Evolutionary conservation across 352 stramenopile species (phyloP).

Genomic region (Phytophthora nicotianae): DNA sequence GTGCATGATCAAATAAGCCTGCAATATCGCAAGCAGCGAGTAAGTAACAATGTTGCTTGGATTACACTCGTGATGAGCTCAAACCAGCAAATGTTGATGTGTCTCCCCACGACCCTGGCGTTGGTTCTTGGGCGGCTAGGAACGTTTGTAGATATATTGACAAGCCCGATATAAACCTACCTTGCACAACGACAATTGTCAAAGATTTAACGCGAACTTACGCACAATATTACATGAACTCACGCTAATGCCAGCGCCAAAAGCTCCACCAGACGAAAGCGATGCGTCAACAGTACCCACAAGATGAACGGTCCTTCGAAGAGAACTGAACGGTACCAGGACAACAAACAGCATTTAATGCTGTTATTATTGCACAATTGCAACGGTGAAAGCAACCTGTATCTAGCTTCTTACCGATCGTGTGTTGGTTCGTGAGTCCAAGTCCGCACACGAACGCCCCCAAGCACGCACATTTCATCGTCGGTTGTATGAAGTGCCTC

Average conservation of each 20-base stretch:
- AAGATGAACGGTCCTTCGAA: constrained; percentile 84
- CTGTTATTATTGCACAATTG: neutral
- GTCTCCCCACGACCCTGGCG: constrained; percentile 91
- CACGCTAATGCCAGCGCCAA: constrained; percentile 34
- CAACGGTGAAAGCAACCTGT: neutral
- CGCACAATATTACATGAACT: constrained; percentile 3
- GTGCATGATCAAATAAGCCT: constrained; percentile 68
- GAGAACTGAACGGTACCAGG: constrained; percentile 56
- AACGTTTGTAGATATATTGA: constrained; percentile 41
- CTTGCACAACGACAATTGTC: neutral
- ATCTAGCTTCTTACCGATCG: constrained; percentile 43
- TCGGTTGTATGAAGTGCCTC: constrained; percentile 32
- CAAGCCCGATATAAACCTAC: constrained; percentile 42
- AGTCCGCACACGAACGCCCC: constrained; percentile 91
- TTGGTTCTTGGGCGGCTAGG: constrained; percentile 33
- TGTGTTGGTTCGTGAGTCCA: constrained; percentile 94
- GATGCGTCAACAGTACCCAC: constrained; percentile 49
- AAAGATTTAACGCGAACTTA: neutral
- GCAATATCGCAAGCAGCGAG: neutral
- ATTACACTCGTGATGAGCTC: constrained; percentile 27
- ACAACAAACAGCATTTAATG: neutral
- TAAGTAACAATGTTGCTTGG: neutral
- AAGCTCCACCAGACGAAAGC: constrained; percentile 25
- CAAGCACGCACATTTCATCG: constrained; percentile 28
- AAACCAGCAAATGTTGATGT: constrained; percentile 73